Evolutionary conservation across 176 grass and related monocot species (phyloP).

Genomic region (Lolium multiflorum): DNA sequence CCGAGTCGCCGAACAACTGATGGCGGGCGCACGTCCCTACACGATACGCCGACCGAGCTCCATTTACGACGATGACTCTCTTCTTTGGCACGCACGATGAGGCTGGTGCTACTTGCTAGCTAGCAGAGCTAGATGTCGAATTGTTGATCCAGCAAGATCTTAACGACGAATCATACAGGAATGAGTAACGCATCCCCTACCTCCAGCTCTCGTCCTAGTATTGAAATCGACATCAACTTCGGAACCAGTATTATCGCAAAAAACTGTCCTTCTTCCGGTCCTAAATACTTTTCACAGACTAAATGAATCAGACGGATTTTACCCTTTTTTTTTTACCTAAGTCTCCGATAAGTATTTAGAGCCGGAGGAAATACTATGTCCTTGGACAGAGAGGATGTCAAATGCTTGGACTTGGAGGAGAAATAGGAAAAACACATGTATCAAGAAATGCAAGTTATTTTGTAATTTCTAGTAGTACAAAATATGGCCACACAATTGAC

Average conservation of each 20-base stretch:
- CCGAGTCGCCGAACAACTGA: not conserved
- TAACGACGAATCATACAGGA: too few relatives aligned
- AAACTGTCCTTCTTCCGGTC: not conserved
- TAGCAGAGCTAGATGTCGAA: not conserved
- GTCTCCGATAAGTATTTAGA: too few relatives aligned
- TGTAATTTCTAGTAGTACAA: too few relatives aligned
- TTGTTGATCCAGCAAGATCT: not conserved
- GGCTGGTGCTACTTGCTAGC: not conserved
- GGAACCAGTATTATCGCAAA: not conserved
- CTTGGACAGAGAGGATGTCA: not conserved
- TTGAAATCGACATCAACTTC: not conserved
- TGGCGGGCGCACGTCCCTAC: not conserved
- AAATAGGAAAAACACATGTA: not conserved
- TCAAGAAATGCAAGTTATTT: too few relatives aligned
- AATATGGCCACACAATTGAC: too few relatives aligned
- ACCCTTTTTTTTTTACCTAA: too few relatives aligned
- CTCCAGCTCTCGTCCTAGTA: not conserved
- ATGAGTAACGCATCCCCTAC: not conserved
- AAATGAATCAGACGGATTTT: too few relatives aligned
- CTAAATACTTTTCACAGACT: too few relatives aligned
- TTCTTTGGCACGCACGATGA: slow-evolving; percentile 1
- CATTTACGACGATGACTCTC: not conserved
- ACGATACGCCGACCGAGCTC: not conserved
- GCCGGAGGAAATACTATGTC: not conserved
- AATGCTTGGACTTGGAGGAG: not conserved